A percentile compares a stretch with the other conserved stretches of the same genome.
These are phyloP conservation scores for Evansstolkia leycettana DNA, from an alignment of 495 filamentous ascomycete species.

Conservation along the genomic window DNA sequence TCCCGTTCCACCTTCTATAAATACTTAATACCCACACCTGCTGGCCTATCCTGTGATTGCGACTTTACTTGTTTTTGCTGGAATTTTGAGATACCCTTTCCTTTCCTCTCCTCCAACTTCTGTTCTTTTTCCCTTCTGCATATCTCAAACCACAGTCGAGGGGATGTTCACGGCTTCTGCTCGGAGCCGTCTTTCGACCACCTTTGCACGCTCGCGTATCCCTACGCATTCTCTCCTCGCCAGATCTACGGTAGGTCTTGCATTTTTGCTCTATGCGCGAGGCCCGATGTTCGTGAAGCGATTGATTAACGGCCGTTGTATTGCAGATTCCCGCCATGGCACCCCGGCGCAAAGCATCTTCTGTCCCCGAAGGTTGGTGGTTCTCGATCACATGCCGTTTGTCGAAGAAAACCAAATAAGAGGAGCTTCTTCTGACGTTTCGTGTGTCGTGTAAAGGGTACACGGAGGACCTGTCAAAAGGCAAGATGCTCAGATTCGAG, in stretches of 20 bases:
- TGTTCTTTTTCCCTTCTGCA: constrained; percentile 3
- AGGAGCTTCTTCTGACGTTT: neutral
- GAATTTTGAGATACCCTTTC: neutral
- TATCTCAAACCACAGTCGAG: constrained; percentile 9
- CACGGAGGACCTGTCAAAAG: constrained; percentile 81
- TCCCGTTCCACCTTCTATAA: no score
- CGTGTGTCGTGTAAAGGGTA: constrained; percentile 56
- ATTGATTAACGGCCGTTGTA: constrained; percentile 4
- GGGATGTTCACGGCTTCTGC: constrained; percentile 38
- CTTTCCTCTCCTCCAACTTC: constrained; percentile 5
- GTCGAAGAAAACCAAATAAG: neutral
- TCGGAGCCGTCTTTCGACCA: constrained; percentile 32
- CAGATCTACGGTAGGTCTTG: constrained; percentile 21
- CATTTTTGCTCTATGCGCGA: constrained; percentile 2
- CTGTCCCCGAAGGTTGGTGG: constrained; percentile 37
- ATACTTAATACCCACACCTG: neutral
- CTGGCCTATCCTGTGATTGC: constrained; percentile 2
- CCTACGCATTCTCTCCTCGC: constrained; percentile 25
- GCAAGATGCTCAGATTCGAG: constrained; percentile 90
- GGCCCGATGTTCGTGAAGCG: neutral
- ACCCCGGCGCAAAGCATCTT: constrained; percentile 30
- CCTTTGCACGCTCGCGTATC: constrained; percentile 28
- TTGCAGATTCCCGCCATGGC: constrained; percentile 30
- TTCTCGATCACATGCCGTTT: constrained; percentile 12
- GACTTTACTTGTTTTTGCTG: constrained; percentile 4